Percentiles rank a stretch among this genome's conserved stretches.
Conservation (phyloP, 257 asterid genomes). For the Solanum infundibuliforme region DNA sequence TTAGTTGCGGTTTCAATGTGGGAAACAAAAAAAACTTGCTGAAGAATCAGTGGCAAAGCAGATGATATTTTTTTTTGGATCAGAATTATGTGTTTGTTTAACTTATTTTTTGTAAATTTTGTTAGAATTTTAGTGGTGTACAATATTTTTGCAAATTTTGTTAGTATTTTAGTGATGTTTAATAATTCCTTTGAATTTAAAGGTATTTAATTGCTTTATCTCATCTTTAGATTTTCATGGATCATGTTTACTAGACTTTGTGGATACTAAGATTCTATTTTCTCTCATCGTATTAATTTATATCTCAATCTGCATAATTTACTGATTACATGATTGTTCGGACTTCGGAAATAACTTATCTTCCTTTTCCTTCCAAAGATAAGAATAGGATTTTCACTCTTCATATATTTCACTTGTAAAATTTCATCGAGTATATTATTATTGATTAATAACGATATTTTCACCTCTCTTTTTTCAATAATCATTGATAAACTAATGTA, state of each 20-base stretch:
- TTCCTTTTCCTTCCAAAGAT: neutral
- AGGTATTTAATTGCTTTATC: neutral
- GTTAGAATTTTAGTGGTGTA: neutral
- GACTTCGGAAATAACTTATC: neutral
- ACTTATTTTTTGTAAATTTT: neutral
- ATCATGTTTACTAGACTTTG: neutral
- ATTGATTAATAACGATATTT: too few relatives aligned
- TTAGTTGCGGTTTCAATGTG: neutral
- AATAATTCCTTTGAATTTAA: neutral
- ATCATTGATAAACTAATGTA: neutral
- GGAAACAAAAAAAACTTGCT: neutral
- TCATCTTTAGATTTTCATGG: neutral
- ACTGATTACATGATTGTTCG: too few relatives aligned
- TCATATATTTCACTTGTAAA: too few relatives aligned
- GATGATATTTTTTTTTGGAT: neutral
- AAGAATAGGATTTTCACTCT: neutral
- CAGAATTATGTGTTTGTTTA: neutral
- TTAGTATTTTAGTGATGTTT: neutral
- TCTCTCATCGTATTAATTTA: neutral
- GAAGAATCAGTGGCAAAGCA: neutral
- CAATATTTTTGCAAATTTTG: neutral
- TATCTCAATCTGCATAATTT: neutral
- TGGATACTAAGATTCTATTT: neutral
- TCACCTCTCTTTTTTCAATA: neutral
- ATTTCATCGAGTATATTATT: too few relatives aligned